Base-by-base conservation (phyloP, 306 rosid species). In the Amphicarpaea edgeworthii region DNA sequence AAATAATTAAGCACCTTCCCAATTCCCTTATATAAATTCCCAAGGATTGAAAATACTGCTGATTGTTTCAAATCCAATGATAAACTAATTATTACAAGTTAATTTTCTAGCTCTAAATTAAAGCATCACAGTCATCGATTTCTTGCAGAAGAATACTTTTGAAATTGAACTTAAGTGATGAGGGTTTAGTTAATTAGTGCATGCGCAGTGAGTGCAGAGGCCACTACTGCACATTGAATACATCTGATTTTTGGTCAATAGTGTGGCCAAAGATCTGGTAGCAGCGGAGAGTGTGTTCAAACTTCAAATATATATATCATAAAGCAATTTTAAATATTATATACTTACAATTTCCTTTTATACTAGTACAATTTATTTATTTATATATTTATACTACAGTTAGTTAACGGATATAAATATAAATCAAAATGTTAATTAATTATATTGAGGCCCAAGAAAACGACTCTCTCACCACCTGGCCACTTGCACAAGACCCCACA, bases 401-500 rank as follows among this genome's bases (percentile, higher is more conserved):
- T n/a, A n/a, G n/a, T n/a, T n/a, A n/a, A n/a, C n/a, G n/a, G n/a
- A n/a, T n/a, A n/a, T n/a, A n/a, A n/a, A n/a, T n/a, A n/a, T n/a
- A n/a, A n/a, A n/a, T n/a, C n/a, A n/a, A n/a, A n/a, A n/a, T n/a
- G 55, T 58, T 78, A 43, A 47, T 59, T 12, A 37, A 34, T 34
- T 37, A 58, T 24, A 42, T 58, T 30, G 79, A 72, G 73, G 23
- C 54, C 64, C 66, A 37, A 76, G 70, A 78, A 60, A 69, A 60
- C 28, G 87, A 83, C 86, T 83, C 80, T 80, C 83, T 70, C 78
- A 68, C 86, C 83, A 84, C 85, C 79, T 72, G 77, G 87, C 88
- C 92, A 88, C 78, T 87, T 84, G 90, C 96, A 88, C 88, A 73
- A 73, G 75, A 87, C 89, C 86, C 90, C 88, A 87, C 87, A 78